Base-by-base conservation (phyloP, 352 stramenopile species). In the Phytophthora pini region DNA sequence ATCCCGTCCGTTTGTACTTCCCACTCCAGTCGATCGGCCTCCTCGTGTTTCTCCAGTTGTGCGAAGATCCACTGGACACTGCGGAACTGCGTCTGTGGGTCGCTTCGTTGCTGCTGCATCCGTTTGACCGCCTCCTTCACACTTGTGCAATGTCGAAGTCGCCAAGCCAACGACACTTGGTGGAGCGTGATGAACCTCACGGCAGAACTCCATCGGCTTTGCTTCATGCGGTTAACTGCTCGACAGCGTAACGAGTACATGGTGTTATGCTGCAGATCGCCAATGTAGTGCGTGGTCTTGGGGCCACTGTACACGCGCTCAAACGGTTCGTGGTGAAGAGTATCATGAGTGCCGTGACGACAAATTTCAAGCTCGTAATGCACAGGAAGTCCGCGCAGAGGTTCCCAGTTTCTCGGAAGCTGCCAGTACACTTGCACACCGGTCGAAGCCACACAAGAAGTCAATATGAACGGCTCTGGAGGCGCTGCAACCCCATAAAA, bases 391-490 rank as follows among this genome's bases (percentile, higher is more conserved):
- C 80, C 70, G 6, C 48, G 65, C 36, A 80, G 61, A 9, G 76
- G 58, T 13, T 79, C 72, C 68, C 76, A 87, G 61, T 73, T 74
- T 48, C 73, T 65, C 13, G 68, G 50, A 39, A 88, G 73, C 46
- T 87, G 78, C 83, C 83, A 92, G 58, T 85, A 90, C 45, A 80
- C 77, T 47, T 83, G 54, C 6, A 86, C 56, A 17, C 77, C 70
- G 8, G 70, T 67, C 3, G 77, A 79, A 29, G 72, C 51, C 15
- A 92, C 51, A 26, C 72, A 74, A 5, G 79, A 77, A 1, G 79
- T 80, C 36, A 92, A 70, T 17, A 92, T 64, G 20, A 89, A 78
- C 43, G 83, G 83, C 36, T 86, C 79, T 0, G 75, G 77, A 1
- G 83, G 83, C 6, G 73, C 83, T 92, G 31, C 12, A 36, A 36